These are phyloP conservation scores for Purshia tridentata DNA, from an alignment of 306 rosid genomes.

Conservation along the genomic window DNA sequence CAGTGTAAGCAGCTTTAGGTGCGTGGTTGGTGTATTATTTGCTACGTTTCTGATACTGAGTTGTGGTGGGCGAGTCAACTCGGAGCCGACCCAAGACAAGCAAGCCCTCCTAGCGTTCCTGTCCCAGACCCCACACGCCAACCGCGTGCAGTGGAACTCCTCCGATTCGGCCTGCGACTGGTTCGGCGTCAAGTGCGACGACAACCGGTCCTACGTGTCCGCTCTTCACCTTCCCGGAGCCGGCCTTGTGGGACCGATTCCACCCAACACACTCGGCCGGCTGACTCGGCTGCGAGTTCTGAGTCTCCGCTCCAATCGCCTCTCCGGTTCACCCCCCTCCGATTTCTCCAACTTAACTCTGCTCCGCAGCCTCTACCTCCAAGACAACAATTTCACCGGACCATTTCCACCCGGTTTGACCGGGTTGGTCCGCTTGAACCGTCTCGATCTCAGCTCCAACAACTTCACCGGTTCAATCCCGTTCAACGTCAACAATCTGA, in stretches of 20 bases:
- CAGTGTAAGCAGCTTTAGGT: neutral
- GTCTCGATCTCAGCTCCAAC: constrained; percentile 80
- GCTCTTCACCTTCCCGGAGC: constrained; percentile 77
- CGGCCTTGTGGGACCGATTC: constrained; percentile 73
- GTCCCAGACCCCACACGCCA: constrained; percentile 55
- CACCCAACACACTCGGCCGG: constrained; percentile 61
- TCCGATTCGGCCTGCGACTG: constrained; percentile 76
- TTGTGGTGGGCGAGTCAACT: constrained; percentile 27
- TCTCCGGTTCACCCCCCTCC: constrained; percentile 64
- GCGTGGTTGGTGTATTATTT: constrained; percentile 7
- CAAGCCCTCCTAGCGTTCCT: constrained; percentile 80
- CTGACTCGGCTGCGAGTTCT: constrained; percentile 61
- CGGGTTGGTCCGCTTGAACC: constrained; percentile 49
- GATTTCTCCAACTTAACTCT: constrained; percentile 71
- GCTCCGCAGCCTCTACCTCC: constrained; percentile 72
- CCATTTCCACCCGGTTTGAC: constrained; percentile 53
- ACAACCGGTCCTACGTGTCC: constrained; percentile 43
- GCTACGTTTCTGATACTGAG: constrained; percentile 28
- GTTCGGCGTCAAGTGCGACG: constrained; percentile 74
- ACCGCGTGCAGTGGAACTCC: constrained; percentile 77
- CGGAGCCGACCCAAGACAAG: constrained; percentile 85
- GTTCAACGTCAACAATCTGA: constrained; percentile 63
- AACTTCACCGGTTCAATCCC: constrained; percentile 74
- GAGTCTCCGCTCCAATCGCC: constrained; percentile 82
- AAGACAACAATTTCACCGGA: constrained; percentile 56